phyloP scores from a whole-genome alignment of 2,329 filamentous ascomycete genomes.

The Paecilomyces formosus region DNA sequence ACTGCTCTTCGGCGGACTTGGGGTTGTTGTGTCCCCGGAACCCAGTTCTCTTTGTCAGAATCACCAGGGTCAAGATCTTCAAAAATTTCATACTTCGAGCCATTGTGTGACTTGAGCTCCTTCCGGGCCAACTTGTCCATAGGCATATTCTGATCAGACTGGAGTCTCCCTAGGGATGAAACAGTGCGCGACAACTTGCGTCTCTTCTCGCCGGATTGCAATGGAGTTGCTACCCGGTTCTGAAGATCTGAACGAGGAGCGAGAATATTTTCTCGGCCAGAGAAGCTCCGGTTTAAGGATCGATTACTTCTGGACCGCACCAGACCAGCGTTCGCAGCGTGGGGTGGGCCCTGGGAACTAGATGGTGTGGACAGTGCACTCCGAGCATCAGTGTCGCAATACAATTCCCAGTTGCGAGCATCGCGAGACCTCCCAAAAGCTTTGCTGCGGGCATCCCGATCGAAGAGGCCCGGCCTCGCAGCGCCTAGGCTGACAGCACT shows the following conservation, averaged over 20 bases:
- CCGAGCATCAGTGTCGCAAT: constrained; percentile 71
- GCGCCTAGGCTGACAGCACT: constrained; percentile 58
- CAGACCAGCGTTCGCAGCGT: constrained; percentile 69
- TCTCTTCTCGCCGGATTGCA: constrained; percentile 45
- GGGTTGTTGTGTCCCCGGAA: constrained; percentile 40
- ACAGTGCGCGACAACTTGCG: constrained; percentile 53
- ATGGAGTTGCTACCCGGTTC: constrained; percentile 46
- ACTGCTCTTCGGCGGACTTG: constrained; percentile 29
- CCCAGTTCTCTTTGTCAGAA: constrained; percentile 94
- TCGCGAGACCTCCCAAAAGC: constrained; percentile 72
- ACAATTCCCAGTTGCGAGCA: constrained; percentile 84
- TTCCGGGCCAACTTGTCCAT: constrained; percentile 32
- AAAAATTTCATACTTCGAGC: constrained; percentile 20
- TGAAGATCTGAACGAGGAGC: constrained; percentile 35
- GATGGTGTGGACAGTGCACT: constrained; percentile 75
- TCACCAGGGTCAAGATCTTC: constrained; percentile 50
- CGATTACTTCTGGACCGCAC: constrained; percentile 62
- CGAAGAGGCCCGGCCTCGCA: constrained; percentile 48
- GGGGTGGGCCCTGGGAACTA: constrained; percentile 60
- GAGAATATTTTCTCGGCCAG: constrained; percentile 47
- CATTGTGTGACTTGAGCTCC: constrained; percentile 12
- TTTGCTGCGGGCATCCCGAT: constrained; percentile 33
- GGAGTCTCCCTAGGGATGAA: constrained; percentile 57
- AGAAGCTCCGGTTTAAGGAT: constrained; percentile 39
- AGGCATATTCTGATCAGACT: constrained; percentile 32